These are phyloP conservation scores for Periconia sp. DNA, from an alignment of 2,329 filamentous ascomycete genomes.

Conservation along the genomic window DNA sequence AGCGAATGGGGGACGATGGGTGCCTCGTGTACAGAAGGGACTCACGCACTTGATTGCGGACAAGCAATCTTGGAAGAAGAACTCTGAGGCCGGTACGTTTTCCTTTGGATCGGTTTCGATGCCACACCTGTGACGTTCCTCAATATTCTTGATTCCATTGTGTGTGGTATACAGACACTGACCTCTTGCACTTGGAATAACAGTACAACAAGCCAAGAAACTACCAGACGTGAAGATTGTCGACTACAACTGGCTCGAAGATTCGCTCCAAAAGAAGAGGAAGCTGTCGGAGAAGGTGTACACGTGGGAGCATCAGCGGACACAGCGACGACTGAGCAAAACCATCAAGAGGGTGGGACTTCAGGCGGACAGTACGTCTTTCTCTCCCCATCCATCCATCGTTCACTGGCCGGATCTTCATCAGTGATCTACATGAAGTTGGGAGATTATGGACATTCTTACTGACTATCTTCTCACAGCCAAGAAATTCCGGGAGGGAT, in stretches of 20 bases:
- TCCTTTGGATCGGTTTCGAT: not conserved
- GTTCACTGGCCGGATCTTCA: conserved; percentile 18
- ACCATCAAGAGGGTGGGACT: conserved; percentile 27
- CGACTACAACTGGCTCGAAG: conserved; percentile 51
- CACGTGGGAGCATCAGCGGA: conserved; percentile 27
- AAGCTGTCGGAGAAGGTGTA: conserved; percentile 40
- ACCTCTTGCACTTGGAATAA: not conserved
- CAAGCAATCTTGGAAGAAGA: conserved; percentile 60
- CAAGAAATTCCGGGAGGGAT: conserved; percentile 34
- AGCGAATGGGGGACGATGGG: conserved; percentile 62
- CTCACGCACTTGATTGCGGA: conserved; percentile 76
- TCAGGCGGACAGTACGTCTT: conserved; percentile 26
- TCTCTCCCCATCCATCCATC: not conserved
- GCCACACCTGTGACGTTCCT: not conserved
- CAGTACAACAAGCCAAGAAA: conserved; percentile 23
- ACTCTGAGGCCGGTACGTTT: conserved; percentile 44
- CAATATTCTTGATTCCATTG: not conserved
- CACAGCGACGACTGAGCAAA: conserved; percentile 37
- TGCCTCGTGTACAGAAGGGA: conserved; percentile 51
- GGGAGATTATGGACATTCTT: not conserved
- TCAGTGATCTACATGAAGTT: not conserved
- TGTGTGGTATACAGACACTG: not conserved
- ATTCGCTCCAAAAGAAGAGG: conserved; percentile 45
- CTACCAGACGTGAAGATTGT: conserved; percentile 35
- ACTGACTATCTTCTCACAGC: conserved; percentile 13